Evolutionary conservation across 768 basidiomycete genomes (phyloP), one percentile per base, ranked within the genome.

Genomic region (Coprinopsis marcescibilis): DNA sequence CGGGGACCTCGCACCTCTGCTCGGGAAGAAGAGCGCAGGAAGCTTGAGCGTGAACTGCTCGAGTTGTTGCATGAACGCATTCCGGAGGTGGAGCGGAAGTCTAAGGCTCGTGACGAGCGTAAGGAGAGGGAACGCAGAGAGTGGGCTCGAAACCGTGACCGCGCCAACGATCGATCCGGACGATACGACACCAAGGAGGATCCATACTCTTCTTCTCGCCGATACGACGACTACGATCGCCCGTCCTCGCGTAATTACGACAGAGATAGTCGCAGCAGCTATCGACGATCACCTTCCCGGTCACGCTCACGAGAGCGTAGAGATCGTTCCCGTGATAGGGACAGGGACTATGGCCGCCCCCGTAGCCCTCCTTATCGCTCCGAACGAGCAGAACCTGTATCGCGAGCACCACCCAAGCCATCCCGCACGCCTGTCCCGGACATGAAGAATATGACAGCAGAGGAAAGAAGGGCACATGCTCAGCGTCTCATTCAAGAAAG

Each of bases 1-100:
- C 79, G 84, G 5, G 87, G 90, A 0, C 80, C 90, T 1, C 75
- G 82, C 48, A 78, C 81, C 2, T 60, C 69, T 8, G 74, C 77
- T 14, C 87, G 86, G 65, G 92, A 96, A 46, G 86, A 92, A 53
- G 93, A 98, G 59, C 72, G 84, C 45, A 69, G 95, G 17, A 77
- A 81, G 54, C 71, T 96, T 23, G 96, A 99, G 65, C 75, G 95
- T 34, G 92, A 98, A 55, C 69, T 97, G 15, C 63, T 95, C 46
- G 71, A 74, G 37, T 69, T 99, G 43, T 80, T 89, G 81, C 93
- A 98, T 57, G 91, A 95, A 59, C 78, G 85, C 37, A 72, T 99
- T 3, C 96, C 96, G 0, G 89, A 91, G 46, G 76, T 99, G 5
- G 93, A 98, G 65, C 75, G 83, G 53, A 81, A 80, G 61, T 80